phyloP scores from a whole-genome alignment of 2,329 filamentous ascomycete genomes.

The Coniochaeta sp. region DNA sequence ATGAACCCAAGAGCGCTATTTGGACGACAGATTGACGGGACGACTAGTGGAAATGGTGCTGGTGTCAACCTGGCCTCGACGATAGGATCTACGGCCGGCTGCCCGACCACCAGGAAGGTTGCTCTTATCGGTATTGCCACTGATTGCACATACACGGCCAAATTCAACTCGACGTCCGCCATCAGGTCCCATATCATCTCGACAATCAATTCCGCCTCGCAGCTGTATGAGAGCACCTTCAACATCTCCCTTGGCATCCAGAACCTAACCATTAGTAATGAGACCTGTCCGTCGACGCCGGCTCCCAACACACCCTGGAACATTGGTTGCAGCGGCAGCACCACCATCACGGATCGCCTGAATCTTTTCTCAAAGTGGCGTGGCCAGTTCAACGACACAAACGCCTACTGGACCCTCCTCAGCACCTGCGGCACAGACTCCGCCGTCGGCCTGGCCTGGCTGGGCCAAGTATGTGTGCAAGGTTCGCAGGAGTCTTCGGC shows the following conservation, averaged over 20 bases:
- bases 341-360: slow-evolving; percentile 67
- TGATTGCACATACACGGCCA: slow-evolving; percentile 78
- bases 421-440: slow-evolving; percentile 74
- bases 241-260: slow-evolving; percentile 89
- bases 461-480: slow-evolving; percentile 72
- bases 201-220: slow-evolving; percentile 79
- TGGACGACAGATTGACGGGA: slow-evolving; percentile 65
- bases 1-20: slow-evolving; percentile 60
- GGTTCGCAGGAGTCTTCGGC: slow-evolving; percentile 47
- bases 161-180: slow-evolving; percentile 59
- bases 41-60: slow-evolving; percentile 65
- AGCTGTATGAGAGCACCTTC: slow-evolving; percentile 83
- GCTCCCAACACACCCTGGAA: slow-evolving; percentile 75
- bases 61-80: slow-evolving; percentile 69
- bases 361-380: slow-evolving; percentile 88
- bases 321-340: slow-evolving; percentile 55
- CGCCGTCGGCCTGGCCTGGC: slow-evolving; percentile 88
- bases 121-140: slow-evolving; percentile 87
- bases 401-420: slow-evolving; percentile 90
- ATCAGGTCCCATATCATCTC: slow-evolving; percentile 69
- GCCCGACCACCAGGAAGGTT: slow-evolving; percentile 82
- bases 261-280: slow-evolving; percentile 72
- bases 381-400: slow-evolving; percentile 65
- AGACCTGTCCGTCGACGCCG: slow-evolving; percentile 64
- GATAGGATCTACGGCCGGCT: slow-evolving; percentile 79